These are phyloP conservation scores for Scutellaria minor DNA, from an alignment of 257 asterid genomes.

Conservation along the genomic window DNA sequence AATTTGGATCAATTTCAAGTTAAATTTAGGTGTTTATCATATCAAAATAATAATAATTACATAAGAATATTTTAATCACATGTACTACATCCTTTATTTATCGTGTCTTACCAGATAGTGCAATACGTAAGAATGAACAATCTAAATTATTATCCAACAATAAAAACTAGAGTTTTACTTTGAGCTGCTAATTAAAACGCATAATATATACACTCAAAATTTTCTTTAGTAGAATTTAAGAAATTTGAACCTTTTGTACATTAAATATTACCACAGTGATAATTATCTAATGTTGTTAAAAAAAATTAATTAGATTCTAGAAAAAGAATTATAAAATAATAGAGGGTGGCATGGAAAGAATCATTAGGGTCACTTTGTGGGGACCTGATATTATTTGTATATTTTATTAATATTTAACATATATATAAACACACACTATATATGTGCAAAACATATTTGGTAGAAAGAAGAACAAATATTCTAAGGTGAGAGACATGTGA, in stretches of 20 bases:
- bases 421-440: conserved; percentile 10
- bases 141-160: too few relatives aligned
- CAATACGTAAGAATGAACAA: not conserved
- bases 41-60: not conserved
- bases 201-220: not conserved
- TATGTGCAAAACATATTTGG: not conserved
- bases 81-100: not conserved
- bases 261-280: too few relatives aligned
- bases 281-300: conserved; percentile 12
- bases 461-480: conserved; percentile 38
- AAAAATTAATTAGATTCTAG: not conserved
- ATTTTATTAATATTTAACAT: conserved; percentile 31
- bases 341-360: conserved; percentile 35
- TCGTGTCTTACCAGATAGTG: not conserved
- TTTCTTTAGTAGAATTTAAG: not conserved
- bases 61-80: not conserved
- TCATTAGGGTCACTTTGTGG: conserved; percentile 46
- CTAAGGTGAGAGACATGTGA: conserved; percentile 43
- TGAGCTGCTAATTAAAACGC: too few relatives aligned
- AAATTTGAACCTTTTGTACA: not conserved
- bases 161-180: too few relatives aligned
- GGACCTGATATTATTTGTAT: conserved; percentile 34
- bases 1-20: not conserved
- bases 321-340: conserved; percentile 26
- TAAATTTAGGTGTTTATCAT: not conserved